These are phyloP conservation scores for Bruguiera hainesii DNA, from an alignment of 441 rosid species.

Conservation along the genomic window DNA sequence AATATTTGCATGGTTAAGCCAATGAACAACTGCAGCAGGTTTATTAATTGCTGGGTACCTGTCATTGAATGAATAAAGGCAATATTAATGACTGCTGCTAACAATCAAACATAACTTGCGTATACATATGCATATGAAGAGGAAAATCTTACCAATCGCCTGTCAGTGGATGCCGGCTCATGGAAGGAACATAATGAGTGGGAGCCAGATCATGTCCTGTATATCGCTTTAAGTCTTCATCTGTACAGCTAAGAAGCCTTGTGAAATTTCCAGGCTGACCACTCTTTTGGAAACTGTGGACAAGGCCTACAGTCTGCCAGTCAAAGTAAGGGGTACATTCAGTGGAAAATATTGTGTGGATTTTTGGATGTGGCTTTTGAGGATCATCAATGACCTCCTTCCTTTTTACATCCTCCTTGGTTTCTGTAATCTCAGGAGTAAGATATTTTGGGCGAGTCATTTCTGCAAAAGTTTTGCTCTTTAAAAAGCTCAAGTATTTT, in stretches of 20 bases:
- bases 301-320: constrained; percentile 97
- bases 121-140: constrained; percentile 4
- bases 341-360: constrained; percentile 91
- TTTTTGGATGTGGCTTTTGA: constrained; percentile 58
- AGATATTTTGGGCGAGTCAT: constrained; percentile 70
- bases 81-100: not conserved
- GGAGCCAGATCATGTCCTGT: constrained; percentile 92
- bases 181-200: constrained; percentile 96
- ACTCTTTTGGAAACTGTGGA: constrained; percentile 86
- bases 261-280: constrained; percentile 97
- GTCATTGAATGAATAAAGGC: constrained; percentile 15
- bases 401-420: constrained; percentile 33
- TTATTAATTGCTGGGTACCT: constrained; percentile 99
- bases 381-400: constrained; percentile 37
- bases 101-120: constrained; percentile 1
- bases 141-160: constrained; percentile 83
- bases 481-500: constrained; percentile 86
- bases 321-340: constrained; percentile 94
- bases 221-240: constrained; percentile 74
- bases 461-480: constrained; percentile 88
- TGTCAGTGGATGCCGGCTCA: constrained; percentile 96
- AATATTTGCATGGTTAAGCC: constrained; percentile 85
- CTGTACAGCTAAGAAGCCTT: constrained; percentile 95
- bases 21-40: constrained; percentile 97
- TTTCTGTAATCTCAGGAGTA: constrained; percentile 33